A percentile compares a stretch with the other conserved stretches of the same genome.
Conservation (phyloP, 108 stramenopile species). For the Nitzschia inconspicua region DNA sequence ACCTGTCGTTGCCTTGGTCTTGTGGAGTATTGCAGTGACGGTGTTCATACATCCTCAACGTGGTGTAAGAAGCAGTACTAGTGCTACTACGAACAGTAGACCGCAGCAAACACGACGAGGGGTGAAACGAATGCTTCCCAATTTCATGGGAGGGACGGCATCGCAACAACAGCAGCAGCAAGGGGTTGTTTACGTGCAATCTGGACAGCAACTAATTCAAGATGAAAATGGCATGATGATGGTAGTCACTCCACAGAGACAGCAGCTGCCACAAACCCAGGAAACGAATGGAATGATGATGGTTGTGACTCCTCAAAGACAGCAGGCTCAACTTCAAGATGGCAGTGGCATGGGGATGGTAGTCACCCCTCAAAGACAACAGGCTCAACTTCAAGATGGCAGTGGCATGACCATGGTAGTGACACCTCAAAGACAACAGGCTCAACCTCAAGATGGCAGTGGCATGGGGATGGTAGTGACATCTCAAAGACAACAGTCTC, state of each 20-base stretch:
- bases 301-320: too few species aligned
- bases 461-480: too few species aligned
- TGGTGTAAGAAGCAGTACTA: background rate
- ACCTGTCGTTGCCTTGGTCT: constrained; percentile 30
- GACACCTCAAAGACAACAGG: too few species aligned
- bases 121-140: constrained; percentile 2
- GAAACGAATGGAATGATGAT: too few species aligned
- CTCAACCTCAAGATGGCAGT: too few species aligned
- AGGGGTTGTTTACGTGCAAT: constrained; percentile 6
- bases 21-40: constrained; percentile 32
- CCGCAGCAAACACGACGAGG: background rate
- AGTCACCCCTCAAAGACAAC: too few species aligned
- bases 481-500: too few species aligned
- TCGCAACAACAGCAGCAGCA: constrained; percentile 11
- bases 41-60: constrained; percentile 14
- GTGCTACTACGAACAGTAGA: constrained; percentile 1
- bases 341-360: too few species aligned
- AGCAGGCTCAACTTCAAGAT: too few species aligned
- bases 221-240: constrained; percentile 13
- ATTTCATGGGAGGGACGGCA: background rate
- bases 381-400: too few species aligned
- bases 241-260: background rate
- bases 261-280: background rate
- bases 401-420: too few species aligned
- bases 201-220: background rate